Base-by-base conservation (phyloP, 257 asterid species). In the Sherardia arvensis region DNA sequence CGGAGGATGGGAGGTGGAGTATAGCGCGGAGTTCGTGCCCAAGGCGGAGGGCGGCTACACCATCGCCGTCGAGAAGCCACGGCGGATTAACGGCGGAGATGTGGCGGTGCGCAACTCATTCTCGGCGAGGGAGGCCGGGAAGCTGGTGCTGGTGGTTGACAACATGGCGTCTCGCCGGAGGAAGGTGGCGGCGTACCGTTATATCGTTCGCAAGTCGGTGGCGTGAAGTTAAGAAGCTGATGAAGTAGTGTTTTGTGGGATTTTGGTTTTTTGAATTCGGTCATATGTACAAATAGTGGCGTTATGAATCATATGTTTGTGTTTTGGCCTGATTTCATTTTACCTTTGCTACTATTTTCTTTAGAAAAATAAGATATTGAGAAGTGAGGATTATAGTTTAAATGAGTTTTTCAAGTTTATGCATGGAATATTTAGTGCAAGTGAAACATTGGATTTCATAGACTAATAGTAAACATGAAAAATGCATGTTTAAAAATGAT, bases 1-100 rank as follows among this genome's bases (percentile, higher is more conserved):
- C 9, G 96, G 96, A 65, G 95, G 96, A 1, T 90, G 97, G 97
- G 97, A 90, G 40, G 9, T 87, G 68, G 96, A 87, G 15, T 90
- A 90, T 70, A 74, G 83, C 57, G 95, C 90, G 2, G 96, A 90
- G 25, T 90, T 84, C 62, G 78, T 85, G 11, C 95, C 96, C 1
- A 78, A 59, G 38, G 78, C 76, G 0, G 85, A 85, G 54, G 85
- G 79, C 51, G 74, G 96, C 79, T 90, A 90, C 78, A 84, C 81
- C 22, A 77, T 90, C 25, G 93, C 97, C 1, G 97, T 90, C 74
- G 97, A 87, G 75, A 90, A 85, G 73, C 78, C 69, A 1, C 83
- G 95, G 59, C 81, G 71, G 72, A 65, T 90, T 0, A 70, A 75
- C 22, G 82, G 80, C 32, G 74, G 51, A 0, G 89, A 79, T 69